Base-by-base conservation (phyloP, 768 basidiomycete species). In the Rhizopogon vinicolor region DNA sequence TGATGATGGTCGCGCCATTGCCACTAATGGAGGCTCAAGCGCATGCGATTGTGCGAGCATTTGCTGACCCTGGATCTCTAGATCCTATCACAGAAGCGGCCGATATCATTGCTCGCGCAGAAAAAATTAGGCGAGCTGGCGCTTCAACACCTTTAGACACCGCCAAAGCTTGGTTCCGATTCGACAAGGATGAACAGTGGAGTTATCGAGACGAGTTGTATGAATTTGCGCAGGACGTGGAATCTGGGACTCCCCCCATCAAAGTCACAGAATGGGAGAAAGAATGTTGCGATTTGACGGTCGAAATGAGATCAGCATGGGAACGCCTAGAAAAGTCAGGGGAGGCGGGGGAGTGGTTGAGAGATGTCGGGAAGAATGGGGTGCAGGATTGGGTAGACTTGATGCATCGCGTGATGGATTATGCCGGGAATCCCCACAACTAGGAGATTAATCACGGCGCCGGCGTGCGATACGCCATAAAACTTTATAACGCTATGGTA, bases 21-120 rank as follows among this genome's bases (percentile, higher is more conserved):
- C 91, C 91, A 1, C 63, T 93, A 0, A 75, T 86, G 44, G 91
- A 96, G 68, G 82, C 81, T 0, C 93, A 95, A 69, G 85, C 86
- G 0, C 81, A 79, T 0, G 86, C 83, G 2, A 76, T 82, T 8
- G 65, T 85, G 19, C 74, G 75, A 19, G 81, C 78, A 0, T 86
- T 89, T 55, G 72, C 72, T 18, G 60, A 82, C 50, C 83, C 82
- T 1, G 64, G 65, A 28, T 67, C 75, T n/a, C 69, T 90, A 5
- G 78, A 89, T 57, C 53, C 65, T 29, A 68, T 71, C 3, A 62
- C 68, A 31, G 87, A 86, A 62, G 72, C 75, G 0, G 68, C 70
- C 22, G 77, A 71, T 16, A 67, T 87, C 53, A 62, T 82, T 29
- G 68, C 31, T 33, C 31, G 9, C 3, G 8, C 31, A 33, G 31